Evolutionary conservation across 2,329 filamentous ascomycete genomes (phyloP), one percentile per base, ranked within the genome.

Genomic region (Diaporthe sp.): DNA sequence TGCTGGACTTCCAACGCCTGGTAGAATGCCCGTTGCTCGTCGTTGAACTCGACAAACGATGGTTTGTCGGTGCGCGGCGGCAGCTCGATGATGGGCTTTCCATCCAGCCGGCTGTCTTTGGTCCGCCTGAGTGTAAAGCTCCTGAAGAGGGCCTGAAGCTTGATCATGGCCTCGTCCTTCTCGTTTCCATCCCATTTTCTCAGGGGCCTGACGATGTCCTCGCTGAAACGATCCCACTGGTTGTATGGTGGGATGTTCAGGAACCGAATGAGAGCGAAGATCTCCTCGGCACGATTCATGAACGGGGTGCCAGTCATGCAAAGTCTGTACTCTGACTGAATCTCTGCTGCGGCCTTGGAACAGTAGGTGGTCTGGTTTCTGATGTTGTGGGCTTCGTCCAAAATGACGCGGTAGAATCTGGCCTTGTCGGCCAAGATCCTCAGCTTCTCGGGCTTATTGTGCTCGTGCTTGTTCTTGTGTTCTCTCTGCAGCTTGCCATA

Each of bases 81-180:
- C 6, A 95, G 86, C 42, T 86, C 85, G 57, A 95, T 86, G 72
- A 95, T 94, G 0, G 93, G 94, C 78, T 93, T 89, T 4, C 94
- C 95, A 80, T 97, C 92, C 70, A 97, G 92, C 76, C 90, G 85
- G 1, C 94, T 94, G 53, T 90, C 88, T 83, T 97, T 97, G 55
- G 92, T 95, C 42, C 95, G 92, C 31, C 95, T 93, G 70, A 97
- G 88, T 83, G 97, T 92, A 67, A 95, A 91, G 0, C 93, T 93
- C 79, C 94, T 94, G 55, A 97, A 89, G 12, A 97, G 58, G n/a
- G 70, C 72, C 42, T 76, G 84, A 5, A 91, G 90, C 76, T 94
- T 74, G 5, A 55, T 8, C 44, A 76, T 72, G 2, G 39, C 72
- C 2, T n/a, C 13, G 9, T 49, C 42, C 6, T 62, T 19, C 3